Conservation (phyloP, 1,284 basidiomycete species). For the Apiotrichum montevideense region DNA sequence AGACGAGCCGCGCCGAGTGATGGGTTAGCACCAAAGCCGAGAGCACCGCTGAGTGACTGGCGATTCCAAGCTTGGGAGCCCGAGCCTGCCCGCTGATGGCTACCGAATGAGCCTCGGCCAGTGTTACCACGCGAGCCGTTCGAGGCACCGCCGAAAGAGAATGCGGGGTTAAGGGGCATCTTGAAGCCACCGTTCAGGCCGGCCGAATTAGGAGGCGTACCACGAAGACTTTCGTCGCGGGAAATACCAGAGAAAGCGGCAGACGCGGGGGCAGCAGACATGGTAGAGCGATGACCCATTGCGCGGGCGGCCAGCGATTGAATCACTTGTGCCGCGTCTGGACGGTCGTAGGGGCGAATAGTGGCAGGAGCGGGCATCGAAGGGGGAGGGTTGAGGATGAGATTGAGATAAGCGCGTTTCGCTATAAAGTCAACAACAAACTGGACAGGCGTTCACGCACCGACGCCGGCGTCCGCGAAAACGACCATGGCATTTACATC, state of each 20-base stretch:
- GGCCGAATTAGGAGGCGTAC: slow-evolving; percentile 4
- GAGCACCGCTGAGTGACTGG: slow-evolving; percentile 23
- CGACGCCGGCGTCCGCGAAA: slow-evolving; percentile 59
- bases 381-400: slow-evolving; percentile 73
- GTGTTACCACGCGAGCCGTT: not conserved
- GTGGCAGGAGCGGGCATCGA: slow-evolving; percentile 59
- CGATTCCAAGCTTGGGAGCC: slow-evolving; percentile 32
- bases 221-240: slow-evolving; percentile 1
- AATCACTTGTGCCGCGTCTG: slow-evolving; percentile 86
- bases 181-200: slow-evolving; percentile 24
- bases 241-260: slow-evolving; percentile 13
- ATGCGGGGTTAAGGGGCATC: slow-evolving; percentile 26
- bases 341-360: slow-evolving; percentile 86
- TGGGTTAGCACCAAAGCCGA: slow-evolving; percentile 23
- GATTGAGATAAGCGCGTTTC: slow-evolving; percentile 88
- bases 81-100: slow-evolving; percentile 29
- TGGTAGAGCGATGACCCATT: slow-evolving; percentile 38
- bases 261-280: slow-evolving; percentile 24
- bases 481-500: slow-evolving; percentile 94
- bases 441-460: slow-evolving; percentile 39
- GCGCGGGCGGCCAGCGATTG: slow-evolving; percentile 66
- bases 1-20: slow-evolving; percentile 19
- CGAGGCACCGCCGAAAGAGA: slow-evolving; percentile 17
- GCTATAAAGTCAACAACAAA: slow-evolving; percentile 48
- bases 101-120: slow-evolving; percentile 10